Percentiles rank a stretch among this genome's conserved stretches.
These are phyloP conservation scores for Immersiporthe knoxdaviesiana DNA, from an alignment of 2,329 filamentous ascomycete species.

Conservation along the genomic window DNA sequence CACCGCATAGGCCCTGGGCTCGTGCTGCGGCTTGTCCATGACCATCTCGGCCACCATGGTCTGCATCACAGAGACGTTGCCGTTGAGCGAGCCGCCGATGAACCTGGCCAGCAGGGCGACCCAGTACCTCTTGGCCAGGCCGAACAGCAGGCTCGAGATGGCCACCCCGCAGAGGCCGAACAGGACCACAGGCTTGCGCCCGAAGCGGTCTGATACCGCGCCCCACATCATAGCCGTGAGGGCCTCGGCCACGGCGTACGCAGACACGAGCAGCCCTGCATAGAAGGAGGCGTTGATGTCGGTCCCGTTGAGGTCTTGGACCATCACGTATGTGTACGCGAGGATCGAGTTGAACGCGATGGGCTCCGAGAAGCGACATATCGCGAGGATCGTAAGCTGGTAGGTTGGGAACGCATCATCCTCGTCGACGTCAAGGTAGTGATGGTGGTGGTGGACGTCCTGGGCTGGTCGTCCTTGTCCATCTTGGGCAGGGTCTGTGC, in stretches of 20 bases:
- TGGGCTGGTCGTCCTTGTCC: neutral
- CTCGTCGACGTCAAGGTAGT: neutral
- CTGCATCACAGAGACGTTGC: conserved; percentile 47
- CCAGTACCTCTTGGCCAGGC: conserved; percentile 46
- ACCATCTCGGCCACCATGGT: conserved; percentile 49
- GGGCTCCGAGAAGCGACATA: conserved; percentile 50
- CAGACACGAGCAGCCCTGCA: conserved; percentile 51
- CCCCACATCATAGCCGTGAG: conserved; percentile 49
- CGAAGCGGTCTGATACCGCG: conserved; percentile 45
- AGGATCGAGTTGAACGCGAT: conserved; percentile 51
- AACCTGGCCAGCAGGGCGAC: conserved; percentile 46
- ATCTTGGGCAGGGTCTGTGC: conserved; percentile 5
- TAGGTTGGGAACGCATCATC: conserved; percentile 44
- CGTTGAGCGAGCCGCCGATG: conserved; percentile 45
- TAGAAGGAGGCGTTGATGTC: conserved; percentile 51
- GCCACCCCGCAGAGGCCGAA: conserved; percentile 39
- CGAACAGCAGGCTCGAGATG: conserved; percentile 47
- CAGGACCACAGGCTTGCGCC: conserved; percentile 39
- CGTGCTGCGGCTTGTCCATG: conserved; percentile 44
- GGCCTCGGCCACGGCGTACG: conserved; percentile 48
- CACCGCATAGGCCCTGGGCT: conserved; percentile 34
- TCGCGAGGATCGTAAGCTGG: conserved; percentile 49
- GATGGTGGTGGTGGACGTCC: neutral
- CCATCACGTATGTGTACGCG: conserved; percentile 49
- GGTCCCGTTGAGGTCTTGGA: conserved; percentile 43